Evolutionary conservation across 805 yeast species (phyloP).

Genomic region (Clavispora carvajalis): DNA sequence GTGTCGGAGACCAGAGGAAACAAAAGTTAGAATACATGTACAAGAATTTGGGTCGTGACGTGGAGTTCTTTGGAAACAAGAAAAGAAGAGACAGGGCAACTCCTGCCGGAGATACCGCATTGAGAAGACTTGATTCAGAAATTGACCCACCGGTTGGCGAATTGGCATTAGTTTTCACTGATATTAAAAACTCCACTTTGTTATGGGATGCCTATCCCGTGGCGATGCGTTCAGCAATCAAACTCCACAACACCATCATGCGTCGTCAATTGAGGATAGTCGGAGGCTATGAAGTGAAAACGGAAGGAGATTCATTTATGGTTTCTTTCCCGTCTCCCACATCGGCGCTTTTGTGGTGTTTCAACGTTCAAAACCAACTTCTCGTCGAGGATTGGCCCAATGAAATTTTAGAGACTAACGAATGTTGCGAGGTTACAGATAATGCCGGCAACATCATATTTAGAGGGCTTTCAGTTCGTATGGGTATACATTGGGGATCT

Average conservation of each 20-base stretch:
- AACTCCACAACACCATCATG: constrained; percentile 91
- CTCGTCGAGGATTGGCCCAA: constrained; percentile 90
- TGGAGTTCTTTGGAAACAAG: constrained; percentile 28
- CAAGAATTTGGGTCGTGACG: constrained; percentile 35
- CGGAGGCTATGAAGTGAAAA: constrained; percentile 97
- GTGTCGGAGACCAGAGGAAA: constrained; percentile 50
- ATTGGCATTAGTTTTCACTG: constrained; percentile 93
- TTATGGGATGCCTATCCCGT: constrained; percentile 91
- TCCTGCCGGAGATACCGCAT: constrained; percentile 61
- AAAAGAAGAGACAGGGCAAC: constrained; percentile 41
- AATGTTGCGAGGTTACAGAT: constrained; percentile 77
- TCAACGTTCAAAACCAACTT: constrained; percentile 83
- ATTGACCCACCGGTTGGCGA: constrained; percentile 94
- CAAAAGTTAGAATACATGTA: constrained; percentile 26
- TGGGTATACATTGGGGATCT: constrained; percentile 98
- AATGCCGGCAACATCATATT: constrained; percentile 55
- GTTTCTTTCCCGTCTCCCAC: constrained; percentile 93
- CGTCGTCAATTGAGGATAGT: constrained; percentile 85
- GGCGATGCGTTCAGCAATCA: constrained; percentile 95
- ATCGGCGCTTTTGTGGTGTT: constrained; percentile 89
- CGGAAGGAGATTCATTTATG: constrained; percentile 99
- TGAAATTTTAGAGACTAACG: constrained; percentile 78
- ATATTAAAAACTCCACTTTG: constrained; percentile 88
- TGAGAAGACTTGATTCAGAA: constrained; percentile 82
- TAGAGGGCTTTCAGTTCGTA: constrained; percentile 89